Base-by-base conservation (phyloP, 257 asterid species). In the Przewalskia tangutica region DNA sequence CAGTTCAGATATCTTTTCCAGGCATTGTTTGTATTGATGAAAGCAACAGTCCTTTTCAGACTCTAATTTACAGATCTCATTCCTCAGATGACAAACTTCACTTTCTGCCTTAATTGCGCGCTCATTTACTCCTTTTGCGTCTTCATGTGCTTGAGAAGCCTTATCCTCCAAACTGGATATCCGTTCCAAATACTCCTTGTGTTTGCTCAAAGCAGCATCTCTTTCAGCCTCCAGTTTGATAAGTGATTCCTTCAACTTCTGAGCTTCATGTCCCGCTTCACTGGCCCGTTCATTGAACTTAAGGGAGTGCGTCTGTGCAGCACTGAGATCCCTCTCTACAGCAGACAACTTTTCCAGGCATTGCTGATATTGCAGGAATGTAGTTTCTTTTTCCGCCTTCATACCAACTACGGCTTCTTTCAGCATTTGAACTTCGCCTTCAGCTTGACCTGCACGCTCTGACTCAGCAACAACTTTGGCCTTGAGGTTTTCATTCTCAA, bases 181-280 rank as follows among this genome's bases (percentile, higher is more conserved):
- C 85, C 78, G 87, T 71, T 89, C 88, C 86, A 87, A 55, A 80
- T 85, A 87, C 85, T 87, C 89, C 84, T 89, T 84, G 54, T 87
- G 88, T 87, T 91, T 90, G 71, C 81, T 77, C 84, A 89, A 50
- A 6, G 84, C 89, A 77, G 87, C 87, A 65, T 87, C 91, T 82
- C 88, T 94, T 65, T 92, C 97, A 55, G 83, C 88, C 89, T 92
- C 94, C 46, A 92, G 84, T 84, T 89, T 91, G 59, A 82, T 16
- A 54, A 90, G 94, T 16, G 92, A 89, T 86, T 90, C 97, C 89
- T 87, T 92, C 86, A 94, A 59, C 3, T 90, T 85, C 77, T 84
- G 91, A 83, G 91, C 92, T 89, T 95, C 97, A 51, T 81, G 87
- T 88, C 93, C 95, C 32, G 90, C 95, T 81, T 81, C 78, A 73